A percentile compares a stretch with the other conserved stretches of the same genome.
phyloP scores from a whole-genome alignment of 805 yeast species.

The Jamesozyma lodderae region DNA sequence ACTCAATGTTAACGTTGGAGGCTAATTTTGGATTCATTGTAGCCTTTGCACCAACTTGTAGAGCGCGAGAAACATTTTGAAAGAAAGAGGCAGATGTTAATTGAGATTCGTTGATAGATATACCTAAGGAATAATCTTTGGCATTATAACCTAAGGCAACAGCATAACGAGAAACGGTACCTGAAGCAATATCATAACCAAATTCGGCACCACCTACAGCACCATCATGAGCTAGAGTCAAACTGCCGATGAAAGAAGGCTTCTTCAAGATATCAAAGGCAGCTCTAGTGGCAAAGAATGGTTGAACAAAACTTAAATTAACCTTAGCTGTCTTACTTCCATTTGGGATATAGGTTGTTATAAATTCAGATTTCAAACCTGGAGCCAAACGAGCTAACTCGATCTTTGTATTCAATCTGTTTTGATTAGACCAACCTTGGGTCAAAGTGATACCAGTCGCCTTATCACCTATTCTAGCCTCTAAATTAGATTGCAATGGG shows the following conservation, averaged over 20 bases:
- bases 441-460: conserved; percentile 85
- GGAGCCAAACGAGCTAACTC: conserved; percentile 90
- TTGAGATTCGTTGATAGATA: conserved; percentile 75
- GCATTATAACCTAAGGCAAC: conserved; percentile 90
- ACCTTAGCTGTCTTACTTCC: conserved; percentile 82
- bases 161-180: conserved; percentile 88
- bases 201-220: conserved; percentile 95
- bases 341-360: conserved; percentile 78
- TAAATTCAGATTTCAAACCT: conserved; percentile 88
- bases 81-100: conserved; percentile 92
- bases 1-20: conserved; percentile 82
- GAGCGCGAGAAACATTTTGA: conserved; percentile 85
- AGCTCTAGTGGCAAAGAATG: conserved; percentile 87
- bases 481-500: conserved; percentile 79
- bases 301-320: conserved; percentile 85
- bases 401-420: conserved; percentile 83
- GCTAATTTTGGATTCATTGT: conserved; percentile 75
- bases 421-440: conserved; percentile 97
- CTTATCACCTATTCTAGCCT: conserved; percentile 89
- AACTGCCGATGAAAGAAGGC: conserved; percentile 90
- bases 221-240: conserved; percentile 91
- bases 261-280: conserved; percentile 93
- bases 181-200: conserved; percentile 90
- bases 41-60: conserved; percentile 98
- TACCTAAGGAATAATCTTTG: conserved; percentile 65